Evolutionary conservation across 441 rosid species (phyloP).

Genomic region (Croton laevigatus): DNA sequence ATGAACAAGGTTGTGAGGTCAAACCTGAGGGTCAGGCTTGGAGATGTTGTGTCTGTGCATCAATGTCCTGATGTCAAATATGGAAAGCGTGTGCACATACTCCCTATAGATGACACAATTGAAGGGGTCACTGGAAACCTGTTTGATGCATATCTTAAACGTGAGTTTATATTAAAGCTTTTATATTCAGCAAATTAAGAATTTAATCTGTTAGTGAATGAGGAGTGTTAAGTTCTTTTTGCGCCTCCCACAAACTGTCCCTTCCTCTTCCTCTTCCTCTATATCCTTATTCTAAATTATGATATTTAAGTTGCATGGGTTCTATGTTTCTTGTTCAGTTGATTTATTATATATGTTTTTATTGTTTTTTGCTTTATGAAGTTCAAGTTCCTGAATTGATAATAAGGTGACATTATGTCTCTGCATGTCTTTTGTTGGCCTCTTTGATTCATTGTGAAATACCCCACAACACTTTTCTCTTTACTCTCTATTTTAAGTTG

Average conservation of each 20-base stretch:
- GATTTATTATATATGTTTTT: not conserved
- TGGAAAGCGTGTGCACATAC: conserved; percentile 82
- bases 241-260: not conserved
- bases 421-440: not conserved
- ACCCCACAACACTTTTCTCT: not conserved
- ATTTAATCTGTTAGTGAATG: not conserved
- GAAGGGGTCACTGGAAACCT: conserved; percentile 93
- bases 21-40: conserved; percentile 91
- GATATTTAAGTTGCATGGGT: not conserved
- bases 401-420: not conserved
- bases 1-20: conserved; percentile 91
- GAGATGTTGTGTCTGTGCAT: conserved; percentile 87
- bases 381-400: not conserved
- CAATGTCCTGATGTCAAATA: conserved; percentile 86
- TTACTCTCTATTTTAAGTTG: not conserved
- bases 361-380: not conserved
- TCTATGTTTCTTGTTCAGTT: not conserved
- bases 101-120: conserved; percentile 85
- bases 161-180: conserved; percentile 42
- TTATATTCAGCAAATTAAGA: not conserved
- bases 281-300: not conserved
- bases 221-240: not conserved
- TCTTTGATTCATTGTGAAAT: not conserved
- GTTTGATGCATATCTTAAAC: conserved; percentile 86
- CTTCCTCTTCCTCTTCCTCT: not conserved